These are phyloP conservation scores for Paxillus ammoniavirescens DNA, from an alignment of 768 basidiomycete species.

Conservation along the genomic window DNA sequence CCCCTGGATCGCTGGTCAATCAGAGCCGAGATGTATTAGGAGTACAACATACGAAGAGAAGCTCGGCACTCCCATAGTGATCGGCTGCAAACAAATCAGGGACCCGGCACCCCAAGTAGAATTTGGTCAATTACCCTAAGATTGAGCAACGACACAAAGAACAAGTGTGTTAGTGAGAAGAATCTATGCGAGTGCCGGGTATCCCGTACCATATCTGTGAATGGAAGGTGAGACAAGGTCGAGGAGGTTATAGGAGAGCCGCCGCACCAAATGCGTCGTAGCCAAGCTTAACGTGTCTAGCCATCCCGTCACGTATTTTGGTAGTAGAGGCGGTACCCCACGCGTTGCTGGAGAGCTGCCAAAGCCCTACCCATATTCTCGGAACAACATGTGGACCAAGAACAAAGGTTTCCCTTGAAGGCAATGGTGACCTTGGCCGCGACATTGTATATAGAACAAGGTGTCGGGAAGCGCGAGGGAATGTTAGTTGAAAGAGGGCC, in stretches of 20 bases:
- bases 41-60: slow-evolving; percentile 61
- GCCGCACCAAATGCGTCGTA: slow-evolving; percentile 47
- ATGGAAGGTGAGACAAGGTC: slow-evolving; percentile 7
- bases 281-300: slow-evolving; percentile 53
- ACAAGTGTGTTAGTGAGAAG: slow-evolving; percentile 1
- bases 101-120: not conserved
- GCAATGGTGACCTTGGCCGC: slow-evolving; percentile 6
- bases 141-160: slow-evolving; percentile 4
- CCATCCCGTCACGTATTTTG: slow-evolving; percentile 69
- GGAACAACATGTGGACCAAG: slow-evolving; percentile 60
- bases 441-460: slow-evolving; percentile 21
- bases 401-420: slow-evolving; percentile 43
- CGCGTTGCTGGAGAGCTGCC: slow-evolving; percentile 84
- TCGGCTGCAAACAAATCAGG: slow-evolving; percentile 52
- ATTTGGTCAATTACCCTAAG: slow-evolving; percentile 24
- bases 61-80: slow-evolving; percentile 84
- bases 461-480: slow-evolving; percentile 6
- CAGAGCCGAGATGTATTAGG: not conserved
- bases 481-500: slow-evolving; percentile 2
- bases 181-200: slow-evolving; percentile 3
- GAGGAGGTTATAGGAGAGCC: slow-evolving; percentile 8
- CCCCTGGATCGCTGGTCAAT: slow-evolving; percentile 46
- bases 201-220: slow-evolving; percentile 54
- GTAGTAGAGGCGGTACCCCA: slow-evolving; percentile 75
- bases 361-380: slow-evolving; percentile 74